Conservation (phyloP, 805 yeast species). For the Cyberlindnera maritima region DNA sequence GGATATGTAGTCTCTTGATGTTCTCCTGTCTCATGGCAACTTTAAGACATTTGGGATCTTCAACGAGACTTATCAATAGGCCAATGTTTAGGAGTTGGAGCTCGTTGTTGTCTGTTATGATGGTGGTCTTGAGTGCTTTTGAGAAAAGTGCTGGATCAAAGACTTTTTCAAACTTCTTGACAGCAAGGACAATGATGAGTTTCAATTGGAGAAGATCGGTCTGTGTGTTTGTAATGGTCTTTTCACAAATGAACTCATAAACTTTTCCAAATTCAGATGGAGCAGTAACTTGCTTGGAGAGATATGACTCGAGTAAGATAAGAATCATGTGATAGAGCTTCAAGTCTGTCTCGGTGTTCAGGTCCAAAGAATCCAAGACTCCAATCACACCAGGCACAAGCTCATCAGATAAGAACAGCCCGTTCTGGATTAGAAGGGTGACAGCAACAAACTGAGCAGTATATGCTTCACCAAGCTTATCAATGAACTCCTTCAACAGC, state of each 20-base stretch:
- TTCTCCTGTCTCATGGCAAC: background rate
- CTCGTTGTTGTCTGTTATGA: slow-evolving; percentile 8
- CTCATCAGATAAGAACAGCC: background rate
- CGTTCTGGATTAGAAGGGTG: slow-evolving; percentile 18
- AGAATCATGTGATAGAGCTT: slow-evolving; percentile 15
- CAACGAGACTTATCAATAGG: slow-evolving; percentile 21
- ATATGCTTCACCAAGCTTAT: slow-evolving; percentile 7
- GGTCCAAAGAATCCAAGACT: background rate
- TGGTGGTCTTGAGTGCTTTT: background rate
- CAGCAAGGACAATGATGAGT: slow-evolving; percentile 18
- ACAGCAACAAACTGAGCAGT: slow-evolving; percentile 14
- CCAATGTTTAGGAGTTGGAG: slow-evolving; percentile 22
- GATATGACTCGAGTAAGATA: slow-evolving; percentile 15
- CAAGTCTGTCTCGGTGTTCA: background rate
- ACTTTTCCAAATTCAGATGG: background rate
- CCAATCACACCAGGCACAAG: background rate
- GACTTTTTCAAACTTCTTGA: slow-evolving; percentile 9
- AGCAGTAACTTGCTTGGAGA: background rate
- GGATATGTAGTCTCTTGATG: slow-evolving; percentile 7
- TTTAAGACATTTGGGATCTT: slow-evolving; percentile 10
- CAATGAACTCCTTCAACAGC: slow-evolving; percentile 12
- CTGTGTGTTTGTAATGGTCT: background rate
- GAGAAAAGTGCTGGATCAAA: background rate
- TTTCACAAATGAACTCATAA: background rate
- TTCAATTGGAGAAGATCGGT: slow-evolving; percentile 14